phyloP scores from a whole-genome alignment of 1,139 yeast species.

The Nakaseomyces uthaithaninus region DNA sequence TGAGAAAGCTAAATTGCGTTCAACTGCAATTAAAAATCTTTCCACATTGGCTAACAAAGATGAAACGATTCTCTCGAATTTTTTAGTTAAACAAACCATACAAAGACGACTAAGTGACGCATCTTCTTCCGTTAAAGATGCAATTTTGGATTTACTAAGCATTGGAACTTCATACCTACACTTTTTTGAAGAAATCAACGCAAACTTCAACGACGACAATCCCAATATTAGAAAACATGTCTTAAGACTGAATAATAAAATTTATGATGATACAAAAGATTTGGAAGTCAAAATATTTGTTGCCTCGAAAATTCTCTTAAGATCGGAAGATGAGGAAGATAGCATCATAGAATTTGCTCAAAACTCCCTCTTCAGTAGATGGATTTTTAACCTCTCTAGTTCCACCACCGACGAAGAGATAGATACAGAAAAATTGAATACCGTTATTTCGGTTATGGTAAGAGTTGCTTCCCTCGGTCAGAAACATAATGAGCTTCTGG shows the following conservation, averaged over 20 bases:
- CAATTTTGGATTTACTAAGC: conserved; percentile 59
- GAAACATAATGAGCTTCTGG: conserved; percentile 38
- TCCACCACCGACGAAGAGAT: conserved; percentile 14
- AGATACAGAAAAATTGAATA: conserved; percentile 15
- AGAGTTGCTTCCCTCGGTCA: conserved; percentile 34
- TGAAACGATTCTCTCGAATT: conserved; percentile 41
- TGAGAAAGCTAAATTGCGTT: conserved; percentile 49
- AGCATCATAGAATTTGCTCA: conserved; percentile 42
- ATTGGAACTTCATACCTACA: conserved; percentile 39
- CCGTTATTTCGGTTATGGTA: conserved; percentile 34
- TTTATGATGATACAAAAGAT: conserved; percentile 38
- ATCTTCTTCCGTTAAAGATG: conserved; percentile 69
- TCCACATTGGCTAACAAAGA: conserved; percentile 46
- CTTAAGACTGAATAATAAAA: conserved; percentile 42
- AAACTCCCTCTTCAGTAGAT: conserved; percentile 37
- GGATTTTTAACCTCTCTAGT: conserved; percentile 35
- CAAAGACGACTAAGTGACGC: conserved; percentile 46
- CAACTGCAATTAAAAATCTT: conserved; percentile 57
- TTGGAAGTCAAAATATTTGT: conserved; percentile 37
- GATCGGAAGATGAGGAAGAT: conserved; percentile 67
- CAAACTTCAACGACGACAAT: conserved; percentile 45
- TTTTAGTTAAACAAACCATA: conserved; percentile 46
- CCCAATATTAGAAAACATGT: conserved; percentile 58
- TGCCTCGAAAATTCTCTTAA: conserved; percentile 43
- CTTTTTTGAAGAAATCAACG: conserved; percentile 43